A percentile compares a stretch with the other conserved stretches of the same genome.
Evolutionary conservation across 139 green algal species (phyloP).

Genomic region (Auxenochlorella pyrenoidosa): DNA sequence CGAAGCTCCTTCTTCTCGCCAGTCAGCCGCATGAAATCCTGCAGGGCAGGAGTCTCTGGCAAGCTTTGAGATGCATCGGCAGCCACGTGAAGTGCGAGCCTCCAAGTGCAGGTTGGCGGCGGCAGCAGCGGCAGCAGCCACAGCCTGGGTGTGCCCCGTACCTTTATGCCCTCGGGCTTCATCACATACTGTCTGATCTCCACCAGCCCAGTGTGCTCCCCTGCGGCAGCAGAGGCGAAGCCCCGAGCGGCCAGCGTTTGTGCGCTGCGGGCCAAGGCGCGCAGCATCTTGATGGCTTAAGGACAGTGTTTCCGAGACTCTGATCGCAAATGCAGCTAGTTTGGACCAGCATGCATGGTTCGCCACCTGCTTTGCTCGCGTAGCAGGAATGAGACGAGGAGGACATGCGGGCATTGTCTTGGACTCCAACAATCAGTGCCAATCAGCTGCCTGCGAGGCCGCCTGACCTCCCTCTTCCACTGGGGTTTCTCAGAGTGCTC

Average conservation of each 20-base stretch:
- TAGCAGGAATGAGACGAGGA: too few species aligned
- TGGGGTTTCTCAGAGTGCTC: too few species aligned
- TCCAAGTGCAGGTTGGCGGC: background rate
- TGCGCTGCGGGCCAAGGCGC: background rate
- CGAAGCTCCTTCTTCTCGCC: conserved; percentile 25
- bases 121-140: background rate
- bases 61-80: background rate
- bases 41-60: background rate
- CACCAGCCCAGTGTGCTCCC: conserved; percentile 15
- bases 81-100: background rate
- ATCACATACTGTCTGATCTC: conserved; percentile 41
- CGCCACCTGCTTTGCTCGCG: background rate
- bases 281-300: background rate
- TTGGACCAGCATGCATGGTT: background rate
- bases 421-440: too few species aligned
- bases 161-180: conserved; percentile 32
- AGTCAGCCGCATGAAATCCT: conserved; percentile 42
- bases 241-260: background rate
- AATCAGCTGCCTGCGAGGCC: too few species aligned
- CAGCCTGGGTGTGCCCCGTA: background rate
- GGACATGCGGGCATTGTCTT: too few species aligned
- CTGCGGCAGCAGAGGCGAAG: too few species aligned
- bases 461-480: too few species aligned
- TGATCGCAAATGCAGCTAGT: background rate
- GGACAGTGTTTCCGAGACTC: background rate